Evolutionary conservation across 495 filamentous ascomycete species (phyloP).

Genomic region (Aeminium ludgeri): DNA sequence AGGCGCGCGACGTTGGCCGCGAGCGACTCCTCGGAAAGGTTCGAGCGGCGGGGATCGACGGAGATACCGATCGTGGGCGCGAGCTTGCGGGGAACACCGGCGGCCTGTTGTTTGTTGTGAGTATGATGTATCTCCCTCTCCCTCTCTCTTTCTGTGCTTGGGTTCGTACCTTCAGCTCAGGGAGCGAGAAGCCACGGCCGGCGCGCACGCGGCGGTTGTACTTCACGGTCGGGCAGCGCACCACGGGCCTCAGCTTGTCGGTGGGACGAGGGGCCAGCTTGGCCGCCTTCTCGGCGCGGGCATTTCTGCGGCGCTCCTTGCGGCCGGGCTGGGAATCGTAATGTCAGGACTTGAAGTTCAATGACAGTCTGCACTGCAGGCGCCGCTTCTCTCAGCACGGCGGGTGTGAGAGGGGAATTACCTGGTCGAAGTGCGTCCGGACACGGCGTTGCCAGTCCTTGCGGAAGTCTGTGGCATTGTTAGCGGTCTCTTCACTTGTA

Average conservation of each 20-base stretch:
- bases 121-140: background rate
- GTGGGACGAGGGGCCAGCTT: constrained; percentile 88
- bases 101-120: constrained; percentile 43
- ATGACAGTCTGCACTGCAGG: constrained; percentile 25
- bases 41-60: constrained; percentile 89
- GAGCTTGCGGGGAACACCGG: constrained; percentile 84
- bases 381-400: constrained; percentile 27
- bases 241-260: constrained; percentile 89
- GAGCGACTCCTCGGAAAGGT: constrained; percentile 87
- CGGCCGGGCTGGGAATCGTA: constrained; percentile 58
- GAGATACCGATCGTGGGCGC: constrained; percentile 91
- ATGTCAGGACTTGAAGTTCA: constrained; percentile 24
- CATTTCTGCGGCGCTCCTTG: constrained; percentile 78
- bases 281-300: constrained; percentile 81
- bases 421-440: constrained; percentile 97
- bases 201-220: constrained; percentile 97
- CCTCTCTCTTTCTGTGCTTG: too few relatives aligned
- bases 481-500: background rate
- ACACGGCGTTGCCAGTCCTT: constrained; percentile 99
- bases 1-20: constrained; percentile 88
- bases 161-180: constrained; percentile 80
- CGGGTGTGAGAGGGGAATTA: constrained; percentile 36
- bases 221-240: constrained; percentile 87
- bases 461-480: constrained; percentile 64
- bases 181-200: constrained; percentile 90